These are phyloP conservation scores for Lyophyllum decastes DNA, from an alignment of 768 basidiomycete species.

Conservation along the genomic window DNA sequence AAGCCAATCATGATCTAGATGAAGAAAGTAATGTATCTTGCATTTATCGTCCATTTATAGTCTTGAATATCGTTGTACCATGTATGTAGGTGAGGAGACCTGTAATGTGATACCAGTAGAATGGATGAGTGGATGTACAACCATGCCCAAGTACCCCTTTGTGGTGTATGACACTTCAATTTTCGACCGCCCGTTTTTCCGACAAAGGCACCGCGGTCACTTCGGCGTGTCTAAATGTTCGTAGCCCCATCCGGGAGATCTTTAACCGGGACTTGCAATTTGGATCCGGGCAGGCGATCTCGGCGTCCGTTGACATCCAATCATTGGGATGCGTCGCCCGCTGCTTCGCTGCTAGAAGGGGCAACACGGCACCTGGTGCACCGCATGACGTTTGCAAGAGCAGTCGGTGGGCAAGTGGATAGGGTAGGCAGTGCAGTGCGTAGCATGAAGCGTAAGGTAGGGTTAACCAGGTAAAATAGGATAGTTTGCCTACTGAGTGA, in stretches of 20 bases:
- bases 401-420: not conserved
- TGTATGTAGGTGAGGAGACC: not conserved
- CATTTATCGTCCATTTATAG: not conserved
- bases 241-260: not conserved
- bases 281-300: conserved; percentile 70
- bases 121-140: not conserved
- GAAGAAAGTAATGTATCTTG: not conserved
- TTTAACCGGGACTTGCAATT: conserved; percentile 50
- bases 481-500: conserved; percentile 46
- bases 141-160: not conserved
- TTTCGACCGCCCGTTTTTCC: too few species aligned
- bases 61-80: not conserved
- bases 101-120: not conserved
- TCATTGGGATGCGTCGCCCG: conserved; percentile 54
- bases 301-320: conserved; percentile 70
- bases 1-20: not conserved
- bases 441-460: too few species aligned
- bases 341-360: conserved; percentile 70
- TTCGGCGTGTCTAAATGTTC: not conserved
- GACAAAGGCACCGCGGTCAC: not conserved
- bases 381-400: not conserved
- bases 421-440: not conserved
- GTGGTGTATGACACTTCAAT: not conserved
- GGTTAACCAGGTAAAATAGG: too few species aligned
- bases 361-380: conserved; percentile 55